Evolutionary conservation across 768 basidiomycete species (phyloP), one percentile per base, ranked within the genome.

Genomic region (Cyclocybe cylindracea): DNA sequence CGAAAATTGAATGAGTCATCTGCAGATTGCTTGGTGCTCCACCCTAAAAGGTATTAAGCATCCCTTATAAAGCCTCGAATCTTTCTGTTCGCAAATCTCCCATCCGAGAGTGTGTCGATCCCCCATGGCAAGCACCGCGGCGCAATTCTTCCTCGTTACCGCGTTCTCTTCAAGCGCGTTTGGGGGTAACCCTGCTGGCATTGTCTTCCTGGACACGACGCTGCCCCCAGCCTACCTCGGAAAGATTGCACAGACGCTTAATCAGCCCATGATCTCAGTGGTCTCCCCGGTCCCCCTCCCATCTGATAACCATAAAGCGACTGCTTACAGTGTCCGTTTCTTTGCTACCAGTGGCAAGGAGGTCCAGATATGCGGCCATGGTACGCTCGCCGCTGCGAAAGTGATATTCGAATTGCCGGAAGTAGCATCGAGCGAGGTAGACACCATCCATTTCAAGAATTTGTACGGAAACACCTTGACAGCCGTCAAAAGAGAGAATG

Each of bases 211-310:
- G 36, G 55, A 75, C 52, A 66, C 80, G 42, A 79, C 82, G 64
- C 44, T 51, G 5, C 53, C 74, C 7, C 51, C 55, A 0, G 67
- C 68, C 7, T 59, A 57, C 6, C 65, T 78, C 10, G 58, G 56
- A 43, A 60, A 63, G 13, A 69, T 78, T 18, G 68, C 78, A 2
- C 61, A 58, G 45, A 78, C 77, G 49, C 65, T 83, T 31, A 74
- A 75, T 50, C 78, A 80, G 49, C 78, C 79, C 7, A 71, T 78
- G 44, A 63, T 65, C 1, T 54, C 66, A 1, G 71, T 76, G 50
- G 54, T 79, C 9, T 64, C 66, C 6, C 60, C 68, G 2, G 38
- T 50, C 3, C 60, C 59, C 14, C 57, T 57, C 6, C 54, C 59
- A 10, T 59, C 66, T 9, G 53, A 61, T 4, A 61, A 67, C n/a